Conservation (phyloP, 2,329 filamentous ascomycete species). For the Sarocladium oryzae region DNA sequence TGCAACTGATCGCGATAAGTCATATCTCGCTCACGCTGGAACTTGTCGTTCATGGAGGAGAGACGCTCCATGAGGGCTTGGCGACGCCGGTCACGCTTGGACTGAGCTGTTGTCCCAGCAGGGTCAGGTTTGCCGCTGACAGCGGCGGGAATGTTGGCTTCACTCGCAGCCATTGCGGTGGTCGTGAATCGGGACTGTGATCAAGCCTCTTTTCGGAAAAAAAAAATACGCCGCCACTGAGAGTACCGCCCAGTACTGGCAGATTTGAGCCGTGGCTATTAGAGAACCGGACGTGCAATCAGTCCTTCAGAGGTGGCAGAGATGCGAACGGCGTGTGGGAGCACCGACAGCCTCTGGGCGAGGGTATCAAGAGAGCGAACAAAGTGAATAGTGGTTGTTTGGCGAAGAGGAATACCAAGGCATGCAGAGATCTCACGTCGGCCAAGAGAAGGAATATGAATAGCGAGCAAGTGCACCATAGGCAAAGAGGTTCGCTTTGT, state of each 20-base stretch:
- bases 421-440: neutral
- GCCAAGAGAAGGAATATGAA: neutral
- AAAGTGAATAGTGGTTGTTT: neutral
- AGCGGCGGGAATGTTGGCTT: constrained; percentile 26
- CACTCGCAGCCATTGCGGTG: constrained; percentile 32
- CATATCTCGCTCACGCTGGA: constrained; percentile 72
- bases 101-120: constrained; percentile 38
- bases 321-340: neutral
- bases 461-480: too few species aligned
- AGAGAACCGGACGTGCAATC: constrained; percentile 1
- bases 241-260: too few species aligned
- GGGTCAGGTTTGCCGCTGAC: constrained; percentile 27
- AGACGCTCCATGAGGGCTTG: constrained; percentile 77
- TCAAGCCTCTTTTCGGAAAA: too few species aligned
- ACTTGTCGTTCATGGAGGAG: constrained; percentile 66
- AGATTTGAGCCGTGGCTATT: neutral
- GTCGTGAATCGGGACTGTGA: neutral
- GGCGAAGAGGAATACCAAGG: neutral
- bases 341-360: neutral
- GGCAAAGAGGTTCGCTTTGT: neutral
- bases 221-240: too few species aligned
- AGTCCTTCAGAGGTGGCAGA: constrained; percentile 12
- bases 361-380: neutral
- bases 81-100: constrained; percentile 86
- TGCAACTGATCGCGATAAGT: constrained; percentile 86